phyloP scores from a whole-genome alignment of 768 basidiomycete species.

The Fistulinella prunicolor region DNA sequence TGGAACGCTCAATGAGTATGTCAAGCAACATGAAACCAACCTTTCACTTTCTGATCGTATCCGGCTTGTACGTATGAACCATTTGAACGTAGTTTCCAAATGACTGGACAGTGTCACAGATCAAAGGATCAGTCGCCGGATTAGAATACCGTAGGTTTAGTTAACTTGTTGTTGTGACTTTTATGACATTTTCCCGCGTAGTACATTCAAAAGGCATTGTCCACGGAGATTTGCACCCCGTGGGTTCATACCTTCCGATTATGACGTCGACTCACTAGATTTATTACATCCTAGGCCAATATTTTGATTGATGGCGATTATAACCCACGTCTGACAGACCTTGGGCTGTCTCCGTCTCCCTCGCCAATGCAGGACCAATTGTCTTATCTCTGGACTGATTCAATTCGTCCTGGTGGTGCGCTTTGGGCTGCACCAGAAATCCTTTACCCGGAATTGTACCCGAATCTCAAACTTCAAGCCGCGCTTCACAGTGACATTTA shows the following conservation, averaged over 20 bases:
- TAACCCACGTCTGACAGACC: constrained; percentile 2
- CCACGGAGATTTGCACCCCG: constrained; percentile 10
- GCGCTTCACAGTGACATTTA: constrained; percentile 3
- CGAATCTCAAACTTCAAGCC: neutral
- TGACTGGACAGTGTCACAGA: neutral
- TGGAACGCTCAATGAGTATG: neutral
- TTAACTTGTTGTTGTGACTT: no score
- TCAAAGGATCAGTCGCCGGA: neutral
- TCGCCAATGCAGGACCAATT: neutral
- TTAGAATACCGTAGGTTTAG: constrained; percentile 1
- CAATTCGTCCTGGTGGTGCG: neutral
- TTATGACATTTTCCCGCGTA: neutral
- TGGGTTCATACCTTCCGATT: neutral
- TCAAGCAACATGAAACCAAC: neutral
- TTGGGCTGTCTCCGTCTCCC: constrained; percentile 3
- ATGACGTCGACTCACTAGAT: neutral
- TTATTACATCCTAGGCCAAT: neutral
- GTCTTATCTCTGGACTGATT: neutral
- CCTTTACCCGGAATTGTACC: neutral
- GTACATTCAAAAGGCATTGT: neutral
- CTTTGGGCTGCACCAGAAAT: constrained; percentile 6
- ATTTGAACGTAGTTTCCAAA: neutral
- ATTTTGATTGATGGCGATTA: neutral
- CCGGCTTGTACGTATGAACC: neutral
- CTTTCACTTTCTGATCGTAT: neutral